phyloP scores from a whole-genome alignment of 2,329 filamentous ascomycete species.

The Aspergillus sp. region DNA sequence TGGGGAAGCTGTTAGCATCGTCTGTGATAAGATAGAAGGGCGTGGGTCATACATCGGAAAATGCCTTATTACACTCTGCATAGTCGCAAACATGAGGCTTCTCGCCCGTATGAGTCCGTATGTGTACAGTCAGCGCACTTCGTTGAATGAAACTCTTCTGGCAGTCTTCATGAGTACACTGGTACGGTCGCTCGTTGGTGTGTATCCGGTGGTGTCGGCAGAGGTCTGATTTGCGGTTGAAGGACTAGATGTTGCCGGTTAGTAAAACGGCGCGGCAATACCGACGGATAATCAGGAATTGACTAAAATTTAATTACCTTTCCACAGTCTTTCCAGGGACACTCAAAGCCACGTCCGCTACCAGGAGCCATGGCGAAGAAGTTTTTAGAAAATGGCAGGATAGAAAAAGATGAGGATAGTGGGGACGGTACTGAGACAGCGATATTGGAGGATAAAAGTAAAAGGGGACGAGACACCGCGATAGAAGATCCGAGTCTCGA shows the following conservation, averaged over 20 bases:
- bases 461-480: neutral
- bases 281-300: neutral
- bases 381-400: neutral
- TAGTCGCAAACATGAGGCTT: constrained; percentile 51
- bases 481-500: neutral
- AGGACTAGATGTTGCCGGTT: constrained; percentile 39
- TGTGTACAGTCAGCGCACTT: constrained; percentile 53
- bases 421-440: constrained; percentile 5
- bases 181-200: constrained; percentile 54
- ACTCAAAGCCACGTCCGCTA: constrained; percentile 49
- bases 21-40: neutral
- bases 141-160: constrained; percentile 55
- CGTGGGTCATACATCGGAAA: constrained; percentile 45
- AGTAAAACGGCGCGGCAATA: constrained; percentile 5
- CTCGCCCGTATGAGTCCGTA: constrained; percentile 50
- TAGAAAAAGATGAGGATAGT: constrained; percentile 6
- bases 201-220: constrained; percentile 54
- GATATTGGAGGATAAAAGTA: neutral
- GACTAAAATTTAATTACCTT: constrained; percentile 39
- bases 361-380: constrained; percentile 43
- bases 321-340: constrained; percentile 48
- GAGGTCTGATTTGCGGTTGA: constrained; percentile 55
- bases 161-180: constrained; percentile 50
- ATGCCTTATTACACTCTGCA: constrained; percentile 49
- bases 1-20: constrained; percentile 23